Evolutionary conservation across 75 land plant species (phyloP).

Genomic region (Pinus albicaulis): DNA sequence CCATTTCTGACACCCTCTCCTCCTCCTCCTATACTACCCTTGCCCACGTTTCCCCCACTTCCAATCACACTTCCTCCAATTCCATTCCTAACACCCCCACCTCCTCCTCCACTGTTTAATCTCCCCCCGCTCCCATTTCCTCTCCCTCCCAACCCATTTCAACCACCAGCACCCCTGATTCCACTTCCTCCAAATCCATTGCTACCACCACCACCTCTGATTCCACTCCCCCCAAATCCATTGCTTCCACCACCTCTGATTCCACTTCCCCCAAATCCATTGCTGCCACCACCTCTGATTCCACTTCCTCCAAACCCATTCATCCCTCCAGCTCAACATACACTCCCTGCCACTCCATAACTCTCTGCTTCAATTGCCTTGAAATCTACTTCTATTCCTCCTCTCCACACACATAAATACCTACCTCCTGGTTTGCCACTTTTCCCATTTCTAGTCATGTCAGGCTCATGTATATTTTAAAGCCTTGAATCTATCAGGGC

Average conservation of each 20-base stretch:
- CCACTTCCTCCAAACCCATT: not conserved
- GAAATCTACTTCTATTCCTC: not conserved
- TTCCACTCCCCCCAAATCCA: not conserved
- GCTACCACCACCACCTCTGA: not conserved
- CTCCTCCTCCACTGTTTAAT: not conserved
- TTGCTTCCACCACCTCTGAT: too few species aligned
- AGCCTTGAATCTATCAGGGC: too few species aligned
- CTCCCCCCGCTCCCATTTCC: not conserved
- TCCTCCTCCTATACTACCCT: not conserved
- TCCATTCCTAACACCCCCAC: not conserved
- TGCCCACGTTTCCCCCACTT: not conserved
- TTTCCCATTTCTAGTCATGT: not conserved
- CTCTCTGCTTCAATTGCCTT: not conserved
- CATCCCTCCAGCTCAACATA: not conserved
- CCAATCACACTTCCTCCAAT: not conserved
- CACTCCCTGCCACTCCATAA: not conserved
- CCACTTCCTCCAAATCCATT: not conserved
- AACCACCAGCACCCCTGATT: not conserved
- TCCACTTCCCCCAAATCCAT: too few species aligned
- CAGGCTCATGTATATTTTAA: too few species aligned
- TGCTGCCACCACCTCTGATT: too few species aligned
- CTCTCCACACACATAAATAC: not conserved
- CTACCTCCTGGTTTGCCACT: not conserved
- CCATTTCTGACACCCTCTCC: constrained; percentile 3
- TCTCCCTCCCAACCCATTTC: not conserved